Base-by-base conservation (phyloP, 352 stramenopile species). In the Phytophthora cactorum region DNA sequence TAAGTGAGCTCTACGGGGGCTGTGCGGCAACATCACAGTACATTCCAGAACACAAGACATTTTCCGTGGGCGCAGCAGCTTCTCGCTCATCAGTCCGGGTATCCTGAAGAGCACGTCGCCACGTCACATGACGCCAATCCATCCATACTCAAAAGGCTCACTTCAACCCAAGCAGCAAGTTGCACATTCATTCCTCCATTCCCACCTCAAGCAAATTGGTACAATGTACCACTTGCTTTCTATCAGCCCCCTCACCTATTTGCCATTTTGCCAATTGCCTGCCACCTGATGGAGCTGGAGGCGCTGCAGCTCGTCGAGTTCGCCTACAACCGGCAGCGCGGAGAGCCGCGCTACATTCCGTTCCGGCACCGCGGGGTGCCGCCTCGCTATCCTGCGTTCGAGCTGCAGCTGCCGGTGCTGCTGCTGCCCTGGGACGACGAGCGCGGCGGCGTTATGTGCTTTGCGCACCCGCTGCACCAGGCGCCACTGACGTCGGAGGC, bases 401-500 rank as follows among this genome's bases (percentile, higher is more conserved):
- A 65, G 44, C 79, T 93, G 70, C 74, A 90, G 60, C 63, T 93
- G 29, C 83, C 86, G 0, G 77, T 91, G 34, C 63, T 84, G 39
- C 77, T 92, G 50, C 75, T 92, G 52, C 84, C 82, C 15, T 93
- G 86, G 83, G 78, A 90, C 69, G 68, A 81, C 53, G 81, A 90
- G 56, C 78, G 80, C 15, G 79, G 82, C 51, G 85, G 84, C 39
- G 61, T 91, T 36, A 69, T 93, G 54, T 88, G 77, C 68, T 92
- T 93, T 59, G 63, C 81, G 51, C 83, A 91, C 52, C 77, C 83
- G 10, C 22, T 47, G 29, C 68, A 72, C 22, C 81, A 86, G 28
- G 38, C 70, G 10, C 63, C 82, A 22, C 63, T 91, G 12, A 55
- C 63, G 9, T 77, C 78, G 4, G 63, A 77, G 7, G 75, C 84